Evolutionary conservation across 352 stramenopile species (phyloP).

Genomic region (Pythium myriotylum): DNA sequence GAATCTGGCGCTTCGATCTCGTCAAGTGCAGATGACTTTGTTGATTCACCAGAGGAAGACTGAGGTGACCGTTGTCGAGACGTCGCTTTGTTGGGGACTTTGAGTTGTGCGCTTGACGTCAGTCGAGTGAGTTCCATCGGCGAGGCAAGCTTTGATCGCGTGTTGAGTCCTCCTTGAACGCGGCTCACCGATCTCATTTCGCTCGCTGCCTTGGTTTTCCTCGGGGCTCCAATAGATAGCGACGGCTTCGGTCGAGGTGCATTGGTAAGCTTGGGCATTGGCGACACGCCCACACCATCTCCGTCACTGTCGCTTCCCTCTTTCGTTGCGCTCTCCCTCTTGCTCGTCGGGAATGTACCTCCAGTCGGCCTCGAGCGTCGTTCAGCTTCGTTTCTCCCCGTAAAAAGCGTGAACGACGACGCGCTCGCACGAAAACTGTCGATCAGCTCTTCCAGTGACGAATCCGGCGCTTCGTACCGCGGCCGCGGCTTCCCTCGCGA

Average conservation of each 20-base stretch:
- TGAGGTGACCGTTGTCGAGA: neutral
- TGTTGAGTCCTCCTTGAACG: neutral
- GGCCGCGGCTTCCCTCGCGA: neutral
- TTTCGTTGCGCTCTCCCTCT: too few relatives aligned
- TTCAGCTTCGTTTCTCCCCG: neutral
- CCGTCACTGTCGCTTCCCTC: neutral
- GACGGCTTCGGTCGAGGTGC: slow-evolving; percentile 47
- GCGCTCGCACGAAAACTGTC: slow-evolving; percentile 46
- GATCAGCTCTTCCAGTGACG: slow-evolving; percentile 56
- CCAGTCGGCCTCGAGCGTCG: neutral
- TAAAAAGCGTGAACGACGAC: slow-evolving; percentile 11
- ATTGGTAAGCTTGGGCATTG: slow-evolving; percentile 54
- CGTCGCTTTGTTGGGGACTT: neutral
- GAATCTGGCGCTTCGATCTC: slow-evolving; percentile 29
- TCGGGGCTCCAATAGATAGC: slow-evolving; percentile 14
- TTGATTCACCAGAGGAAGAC: slow-evolving; percentile 25
- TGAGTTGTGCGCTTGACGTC: neutral
- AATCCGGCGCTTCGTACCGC: slow-evolving; percentile 1
- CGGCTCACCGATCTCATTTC: neutral
- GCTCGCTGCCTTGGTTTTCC: neutral
- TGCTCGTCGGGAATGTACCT: neutral
- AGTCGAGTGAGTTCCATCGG: slow-evolving; percentile 3
- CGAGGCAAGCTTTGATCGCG: neutral
- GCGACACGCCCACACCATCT: slow-evolving; percentile 25
- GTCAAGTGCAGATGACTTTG: slow-evolving; percentile 27